Conservation (phyloP, 129 eudicot genomes). For the Sambucus nigra region DNA sequence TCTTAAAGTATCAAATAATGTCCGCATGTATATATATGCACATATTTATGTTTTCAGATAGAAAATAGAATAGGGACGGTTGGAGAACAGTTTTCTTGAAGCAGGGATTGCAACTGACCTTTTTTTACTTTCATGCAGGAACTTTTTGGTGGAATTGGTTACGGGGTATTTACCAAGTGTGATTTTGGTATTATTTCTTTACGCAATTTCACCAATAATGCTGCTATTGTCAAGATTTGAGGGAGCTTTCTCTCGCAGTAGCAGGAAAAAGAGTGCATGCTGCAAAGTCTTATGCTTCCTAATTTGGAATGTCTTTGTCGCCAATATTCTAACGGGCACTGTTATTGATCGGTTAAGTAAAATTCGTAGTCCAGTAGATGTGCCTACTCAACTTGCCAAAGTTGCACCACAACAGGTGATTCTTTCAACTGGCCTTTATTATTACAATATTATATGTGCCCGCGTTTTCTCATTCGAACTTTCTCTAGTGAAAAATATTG, state of each 20-base stretch:
- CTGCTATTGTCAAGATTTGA: constrained; percentile 73
- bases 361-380: constrained; percentile 35
- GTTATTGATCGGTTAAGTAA: constrained; percentile 48
- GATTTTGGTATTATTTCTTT: constrained; percentile 55
- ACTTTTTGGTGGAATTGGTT: constrained; percentile 31
- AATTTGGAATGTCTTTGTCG: constrained; percentile 88
- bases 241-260: constrained; percentile 80
- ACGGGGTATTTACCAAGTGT: constrained; percentile 91
- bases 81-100: background rate
- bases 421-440: background rate
- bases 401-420: constrained; percentile 74
- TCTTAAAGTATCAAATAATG: no score
- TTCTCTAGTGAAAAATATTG: no score
- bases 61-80: no score
- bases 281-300: constrained; percentile 54
- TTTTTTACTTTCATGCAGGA: constrained; percentile 32
- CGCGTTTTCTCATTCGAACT: no score
- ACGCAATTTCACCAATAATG: constrained; percentile 75
- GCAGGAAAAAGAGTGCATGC: constrained; percentile 80
- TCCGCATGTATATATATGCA: no score
- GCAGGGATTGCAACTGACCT: background rate
- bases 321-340: constrained; percentile 65
- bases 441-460: no score
- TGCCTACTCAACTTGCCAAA: constrained; percentile 54
- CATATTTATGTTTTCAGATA: no score